phyloP scores from a whole-genome alignment of 805 yeast species.

The Priceomyces medius region DNA sequence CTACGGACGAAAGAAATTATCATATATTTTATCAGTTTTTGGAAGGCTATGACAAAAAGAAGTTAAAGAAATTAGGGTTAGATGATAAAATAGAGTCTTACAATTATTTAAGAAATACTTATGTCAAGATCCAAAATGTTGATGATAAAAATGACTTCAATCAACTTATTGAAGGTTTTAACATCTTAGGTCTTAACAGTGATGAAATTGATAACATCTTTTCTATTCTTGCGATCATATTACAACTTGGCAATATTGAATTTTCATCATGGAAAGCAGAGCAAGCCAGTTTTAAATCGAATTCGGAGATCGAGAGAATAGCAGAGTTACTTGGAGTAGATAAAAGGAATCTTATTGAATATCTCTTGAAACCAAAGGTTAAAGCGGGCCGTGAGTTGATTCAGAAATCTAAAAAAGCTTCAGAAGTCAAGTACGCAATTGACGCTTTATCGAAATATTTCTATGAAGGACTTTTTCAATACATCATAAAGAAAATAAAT shows the following conservation, averaged over 20 bases:
- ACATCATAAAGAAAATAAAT: conserved; percentile 74
- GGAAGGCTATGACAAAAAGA: conserved; percentile 55
- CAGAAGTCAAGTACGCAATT: conserved; percentile 75
- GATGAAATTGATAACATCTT: conserved; percentile 59
- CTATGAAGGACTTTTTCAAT: conserved; percentile 81
- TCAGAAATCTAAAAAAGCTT: conserved; percentile 71
- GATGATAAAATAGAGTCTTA: conserved; percentile 40
- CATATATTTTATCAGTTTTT: conserved; percentile 90
- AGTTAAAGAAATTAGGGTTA: conserved; percentile 47
- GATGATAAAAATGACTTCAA: conserved; percentile 73
- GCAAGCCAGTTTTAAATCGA: conserved; percentile 67
- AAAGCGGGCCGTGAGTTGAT: conserved; percentile 90
- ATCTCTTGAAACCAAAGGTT: conserved; percentile 74
- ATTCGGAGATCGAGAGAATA: conserved; percentile 48
- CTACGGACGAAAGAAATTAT: conserved; percentile 78
- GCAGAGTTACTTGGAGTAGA: conserved; percentile 66
- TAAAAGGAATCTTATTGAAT: conserved; percentile 49
- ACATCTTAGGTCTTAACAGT: conserved; percentile 65
- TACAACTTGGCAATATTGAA: conserved; percentile 83
- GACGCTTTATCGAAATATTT: conserved; percentile 87
- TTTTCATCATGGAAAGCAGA: conserved; percentile 66
- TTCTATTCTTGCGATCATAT: conserved; percentile 66
- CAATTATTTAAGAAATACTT: conserved; percentile 58
- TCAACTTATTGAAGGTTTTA: conserved; percentile 62
- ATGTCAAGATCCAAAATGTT: conserved; percentile 62